Evolutionary conservation across 306 rosid genomes (phyloP).

Genomic region (Sphenostylis stenocarpa): DNA sequence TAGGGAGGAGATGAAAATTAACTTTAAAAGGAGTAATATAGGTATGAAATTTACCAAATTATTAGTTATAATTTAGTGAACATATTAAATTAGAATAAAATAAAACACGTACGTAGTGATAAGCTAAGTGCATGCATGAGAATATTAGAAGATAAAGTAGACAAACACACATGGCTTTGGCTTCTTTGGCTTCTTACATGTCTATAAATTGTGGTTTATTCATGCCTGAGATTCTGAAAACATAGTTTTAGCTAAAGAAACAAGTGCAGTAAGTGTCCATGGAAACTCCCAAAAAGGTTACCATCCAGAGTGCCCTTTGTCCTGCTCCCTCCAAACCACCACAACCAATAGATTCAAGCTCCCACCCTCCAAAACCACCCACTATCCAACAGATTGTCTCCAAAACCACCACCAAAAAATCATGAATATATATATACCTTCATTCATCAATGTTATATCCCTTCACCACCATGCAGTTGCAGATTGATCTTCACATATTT

Average conservation of each 20-base stretch:
- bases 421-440: too few species aligned
- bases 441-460: too few species aligned
- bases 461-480: neutral
- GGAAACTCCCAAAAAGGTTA: neutral
- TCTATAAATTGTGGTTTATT: neutral
- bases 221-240: neutral
- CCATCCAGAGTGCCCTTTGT: neutral
- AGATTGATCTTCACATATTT: too few species aligned
- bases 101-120: neutral
- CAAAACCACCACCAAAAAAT: neutral
- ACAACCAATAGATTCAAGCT: neutral
- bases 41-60: neutral
- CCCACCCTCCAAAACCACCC: conserved; percentile 8
- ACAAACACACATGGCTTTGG: neutral
- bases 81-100: too few species aligned
- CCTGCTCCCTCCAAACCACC: neutral
- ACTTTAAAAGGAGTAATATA: neutral
- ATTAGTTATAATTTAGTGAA: neutral
- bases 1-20: neutral
- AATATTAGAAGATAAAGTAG: conserved; percentile 5
- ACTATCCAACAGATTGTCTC: neutral
- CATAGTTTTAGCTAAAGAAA: neutral
- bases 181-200: neutral
- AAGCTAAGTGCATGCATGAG: conserved; percentile 2
- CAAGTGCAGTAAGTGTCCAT: neutral